Conservation (phyloP, 306 rosid species). For the Acacia acuminata region DNA sequence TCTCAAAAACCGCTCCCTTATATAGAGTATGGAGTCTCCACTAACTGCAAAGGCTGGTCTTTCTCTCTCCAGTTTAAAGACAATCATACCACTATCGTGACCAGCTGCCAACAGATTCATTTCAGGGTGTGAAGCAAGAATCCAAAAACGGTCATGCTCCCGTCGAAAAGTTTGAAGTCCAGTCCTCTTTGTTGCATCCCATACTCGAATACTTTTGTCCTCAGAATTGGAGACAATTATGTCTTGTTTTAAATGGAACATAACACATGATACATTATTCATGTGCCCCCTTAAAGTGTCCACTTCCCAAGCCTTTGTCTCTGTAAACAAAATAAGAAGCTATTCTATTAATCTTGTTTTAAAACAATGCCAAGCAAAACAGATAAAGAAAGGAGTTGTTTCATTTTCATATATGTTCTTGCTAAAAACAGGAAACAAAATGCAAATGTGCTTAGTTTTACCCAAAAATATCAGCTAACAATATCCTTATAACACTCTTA, state of each 20-base stretch:
- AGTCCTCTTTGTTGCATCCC: slow-evolving; percentile 96
- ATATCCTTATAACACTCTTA: neutral
- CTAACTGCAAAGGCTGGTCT: slow-evolving; percentile 89
- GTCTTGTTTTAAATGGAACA: slow-evolving; percentile 96
- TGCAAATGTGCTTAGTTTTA: neutral
- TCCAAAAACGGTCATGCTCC: slow-evolving; percentile 97
- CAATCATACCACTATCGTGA: slow-evolving; percentile 97
- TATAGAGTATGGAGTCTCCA: slow-evolving; percentile 75
- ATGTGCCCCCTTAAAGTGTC: slow-evolving; percentile 95
- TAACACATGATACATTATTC: slow-evolving; percentile 95
- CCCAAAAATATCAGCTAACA: neutral
- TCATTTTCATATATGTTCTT: neutral
- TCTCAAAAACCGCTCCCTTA: slow-evolving; percentile 82
- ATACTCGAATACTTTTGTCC: slow-evolving; percentile 94
- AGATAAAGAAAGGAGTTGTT: neutral
- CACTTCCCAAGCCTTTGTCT: slow-evolving; percentile 98
- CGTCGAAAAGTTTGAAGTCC: slow-evolving; percentile 95
- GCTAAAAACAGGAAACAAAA: neutral
- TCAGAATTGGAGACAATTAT: slow-evolving; percentile 94
- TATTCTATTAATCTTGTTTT: neutral
- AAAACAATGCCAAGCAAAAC: neutral
- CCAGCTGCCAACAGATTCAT: slow-evolving; percentile 98
- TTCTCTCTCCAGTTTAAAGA: slow-evolving; percentile 93
- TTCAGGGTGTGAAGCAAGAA: slow-evolving; percentile 94
- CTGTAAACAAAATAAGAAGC: slow-evolving; percentile 46